A percentile compares a stretch with the other conserved stretches of the same genome.
phyloP scores from a whole-genome alignment of 495 filamentous ascomycete species.

The Penicillium paxilli region DNA sequence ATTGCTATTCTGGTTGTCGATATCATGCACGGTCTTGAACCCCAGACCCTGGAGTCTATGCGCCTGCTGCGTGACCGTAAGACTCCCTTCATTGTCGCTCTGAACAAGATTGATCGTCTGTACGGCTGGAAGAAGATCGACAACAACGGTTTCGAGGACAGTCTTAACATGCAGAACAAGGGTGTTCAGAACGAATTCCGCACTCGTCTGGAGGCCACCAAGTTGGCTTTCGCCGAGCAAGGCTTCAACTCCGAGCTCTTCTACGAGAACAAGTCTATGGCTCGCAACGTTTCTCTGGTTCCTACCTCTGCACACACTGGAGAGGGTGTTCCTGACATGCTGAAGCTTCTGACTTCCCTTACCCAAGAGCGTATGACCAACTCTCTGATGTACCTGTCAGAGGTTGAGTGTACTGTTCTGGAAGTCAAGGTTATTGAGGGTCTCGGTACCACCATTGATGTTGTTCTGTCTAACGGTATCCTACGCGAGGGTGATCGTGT shows the following conservation, averaged over 20 bases:
- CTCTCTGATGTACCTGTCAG: slow-evolving; percentile 95
- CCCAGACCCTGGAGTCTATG: slow-evolving; percentile 98
- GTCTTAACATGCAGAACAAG: slow-evolving; percentile 86
- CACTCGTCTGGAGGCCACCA: slow-evolving; percentile 86
- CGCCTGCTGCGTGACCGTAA: slow-evolving; percentile 86
- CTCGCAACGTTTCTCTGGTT: slow-evolving; percentile 87
- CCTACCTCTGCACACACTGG: slow-evolving; percentile 97
- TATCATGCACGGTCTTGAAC: slow-evolving; percentile 99
- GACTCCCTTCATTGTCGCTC: slow-evolving; percentile 97
- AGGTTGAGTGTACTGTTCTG: slow-evolving; percentile 95
- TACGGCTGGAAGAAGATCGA: slow-evolving; percentile 97
- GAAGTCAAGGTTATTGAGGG: slow-evolving; percentile 99
- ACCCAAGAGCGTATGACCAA: slow-evolving; percentile 98
- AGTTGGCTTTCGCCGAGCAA: slow-evolving; percentile 91
- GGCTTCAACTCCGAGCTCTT: slow-evolving; percentile 97
- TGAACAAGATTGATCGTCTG: slow-evolving; percentile 99
- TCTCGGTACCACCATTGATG: slow-evolving; percentile 98
- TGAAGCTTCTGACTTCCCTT: slow-evolving; percentile 88
- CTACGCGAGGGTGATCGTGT: slow-evolving; percentile 93
- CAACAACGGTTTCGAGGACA: slow-evolving; percentile 97
- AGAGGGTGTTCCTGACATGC: slow-evolving; percentile 98
- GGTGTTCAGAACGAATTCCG: slow-evolving; percentile 93
- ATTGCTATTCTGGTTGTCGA: slow-evolving; percentile 99
- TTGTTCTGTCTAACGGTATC: slow-evolving; percentile 94
- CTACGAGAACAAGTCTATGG: slow-evolving; percentile 97